Conservation (phyloP, 2,329 filamentous ascomycete species). For the Exophiala calicioides region DNA sequence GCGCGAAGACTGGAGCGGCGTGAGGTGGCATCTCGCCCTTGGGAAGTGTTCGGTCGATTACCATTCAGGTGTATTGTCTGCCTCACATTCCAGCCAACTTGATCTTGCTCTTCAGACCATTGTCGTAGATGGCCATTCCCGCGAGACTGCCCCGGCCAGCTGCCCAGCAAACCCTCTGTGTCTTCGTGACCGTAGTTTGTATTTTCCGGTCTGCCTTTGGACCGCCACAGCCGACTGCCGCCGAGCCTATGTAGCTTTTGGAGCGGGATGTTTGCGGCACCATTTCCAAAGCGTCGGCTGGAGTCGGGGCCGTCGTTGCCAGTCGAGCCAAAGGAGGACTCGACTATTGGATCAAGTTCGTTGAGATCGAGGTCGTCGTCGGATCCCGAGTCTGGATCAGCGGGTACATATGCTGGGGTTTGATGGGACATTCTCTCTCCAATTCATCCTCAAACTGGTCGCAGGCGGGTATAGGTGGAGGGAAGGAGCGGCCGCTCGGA, state of each 20-base stretch:
- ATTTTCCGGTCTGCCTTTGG: conserved; percentile 18
- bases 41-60: conserved; percentile 7
- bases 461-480: too few relatives aligned
- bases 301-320: conserved; percentile 1
- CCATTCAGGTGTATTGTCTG: conserved; percentile 12
- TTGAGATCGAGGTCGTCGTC: conserved; percentile 49
- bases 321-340: neutral
- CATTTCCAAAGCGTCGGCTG: conserved; percentile 4
- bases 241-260: conserved; percentile 55
- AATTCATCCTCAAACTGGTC: conserved; percentile 21
- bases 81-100: conserved; percentile 46
- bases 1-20: conserved; percentile 64
- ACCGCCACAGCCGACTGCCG: conserved; percentile 27
- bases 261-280: conserved; percentile 39
- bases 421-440: conserved; percentile 17
- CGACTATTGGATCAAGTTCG: conserved; percentile 44
- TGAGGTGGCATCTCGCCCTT: conserved; percentile 17
- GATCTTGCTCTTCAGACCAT: conserved; percentile 57
- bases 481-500: too few relatives aligned
- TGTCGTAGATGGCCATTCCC: conserved; percentile 18
- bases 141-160: conserved; percentile 20
- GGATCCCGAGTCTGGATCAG: conserved; percentile 39
- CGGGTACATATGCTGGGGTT: conserved; percentile 1
- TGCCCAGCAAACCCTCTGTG: conserved; percentile 62
- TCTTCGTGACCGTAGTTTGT: conserved; percentile 61